Evolutionary conservation across 352 stramenopile species (phyloP), one percentile per base, ranked within the genome.

Genomic region (Phytophthora quininea): DNA sequence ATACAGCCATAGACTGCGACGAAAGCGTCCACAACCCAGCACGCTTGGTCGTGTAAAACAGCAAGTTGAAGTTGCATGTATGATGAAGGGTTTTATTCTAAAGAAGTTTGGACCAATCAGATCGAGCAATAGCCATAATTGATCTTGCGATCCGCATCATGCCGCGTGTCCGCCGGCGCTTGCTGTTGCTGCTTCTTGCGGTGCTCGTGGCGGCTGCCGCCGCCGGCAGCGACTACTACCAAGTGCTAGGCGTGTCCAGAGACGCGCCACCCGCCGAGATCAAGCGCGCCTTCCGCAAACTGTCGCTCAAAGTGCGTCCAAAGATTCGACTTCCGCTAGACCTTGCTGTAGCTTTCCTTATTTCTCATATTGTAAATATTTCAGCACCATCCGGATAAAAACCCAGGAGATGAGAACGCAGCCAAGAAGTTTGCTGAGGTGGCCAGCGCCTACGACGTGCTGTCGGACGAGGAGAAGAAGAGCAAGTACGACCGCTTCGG

Each of bases 401-500:
- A 97, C 53, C 87, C 86, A 2, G 86, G 92, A 40, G 88, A 94
- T 46, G 89, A 96, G 30, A 85, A 80, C 6, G 89, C 91, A 8
- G 80, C 80, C 3, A 69, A 95, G 63, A 96, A 96, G 64, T 98
- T 98, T 64, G 90, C 94, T 8, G 85, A 92, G 69, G 85, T 93
- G 33, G 85, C 85, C 4, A 79, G 76, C 50, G 93, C 93, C 2
- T 98, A 98, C 64, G 89, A 97, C 33, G 90, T 98, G 40, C 77
- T 98, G 3, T 96, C 89, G 50, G 90, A 98, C 61, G 79, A 89
- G 19, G 86, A 97, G 11, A 95, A 93, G 77, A 83, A 92, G 61
- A 31, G 76, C 65, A 90, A 91, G 46, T 98, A 98, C 72, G 93
- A 98, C 62, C 86, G 91, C 58, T 98, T 93, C 59, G 93, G 93